Evolutionary conservation across 495 filamentous ascomycete genomes (phyloP), one percentile per base, ranked within the genome.

Genomic region (Lichenothelia convexa): DNA sequence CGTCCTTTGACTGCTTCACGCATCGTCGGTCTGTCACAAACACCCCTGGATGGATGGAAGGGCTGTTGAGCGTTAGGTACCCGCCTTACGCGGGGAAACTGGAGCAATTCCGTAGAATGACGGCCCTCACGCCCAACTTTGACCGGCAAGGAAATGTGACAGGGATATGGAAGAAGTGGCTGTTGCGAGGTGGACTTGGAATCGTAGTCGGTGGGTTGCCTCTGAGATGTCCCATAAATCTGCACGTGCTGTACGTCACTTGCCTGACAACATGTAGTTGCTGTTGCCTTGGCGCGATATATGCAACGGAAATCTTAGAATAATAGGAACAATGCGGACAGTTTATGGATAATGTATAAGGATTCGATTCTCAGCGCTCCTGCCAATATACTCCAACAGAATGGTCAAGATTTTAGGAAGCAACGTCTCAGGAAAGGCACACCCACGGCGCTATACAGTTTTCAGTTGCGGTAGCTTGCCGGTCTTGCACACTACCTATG

Each of bases 1-100:
- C 78, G 32, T 77, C 71, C 34, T 93, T 91, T 60, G 84, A 94
- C 45, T 67, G 64, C 52, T 97, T 92, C 62, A 75, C 71, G 18
- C 59, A 94, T 60, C 66, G 73, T 17, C 75, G 86, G 36, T 70
- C 71, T 40, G 61, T 92, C 39, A 76, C 75, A 34, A 71, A 63
- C 41, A 86, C 78, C 23, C 85, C 86, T 5, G 48, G 58, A 42
- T 94, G 86, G 86, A 65, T 84, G 45, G 86, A 94, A 46, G 54
- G 61, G 11, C 48, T 89, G 44, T 57, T 94, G 40, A 61, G 63
- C 29, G 65, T 85, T 42, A 68, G 86, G 29, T 94, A 94, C 60
- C 76, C 83, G 44, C 86, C 86, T 2, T 87, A 79, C 52, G 56
- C 49, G 5, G 68, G 59, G 36, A 78, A 84, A 54, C 47, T 77